Evolutionary conservation across 2,329 filamentous ascomycete genomes (phyloP).

Genomic region (Epichloe bromicola): DNA sequence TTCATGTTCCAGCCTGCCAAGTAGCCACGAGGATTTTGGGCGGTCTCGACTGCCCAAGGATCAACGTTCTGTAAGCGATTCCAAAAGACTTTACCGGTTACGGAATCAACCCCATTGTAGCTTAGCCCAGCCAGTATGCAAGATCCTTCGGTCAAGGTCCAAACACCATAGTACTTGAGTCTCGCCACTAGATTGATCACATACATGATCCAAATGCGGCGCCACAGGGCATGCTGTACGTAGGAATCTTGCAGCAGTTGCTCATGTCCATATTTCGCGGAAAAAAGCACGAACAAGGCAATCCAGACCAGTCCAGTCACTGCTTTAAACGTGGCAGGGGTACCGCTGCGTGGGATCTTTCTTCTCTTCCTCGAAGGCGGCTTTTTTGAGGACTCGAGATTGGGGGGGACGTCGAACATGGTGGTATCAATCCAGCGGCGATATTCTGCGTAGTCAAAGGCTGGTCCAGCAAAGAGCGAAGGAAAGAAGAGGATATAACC

Average conservation of each 20-base stretch:
- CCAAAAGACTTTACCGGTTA: slow-evolving; percentile 75
- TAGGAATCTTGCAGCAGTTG: slow-evolving; percentile 55
- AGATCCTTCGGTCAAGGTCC: slow-evolving; percentile 83
- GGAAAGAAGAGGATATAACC: slow-evolving; percentile 96
- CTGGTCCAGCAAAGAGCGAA: slow-evolving; percentile 73
- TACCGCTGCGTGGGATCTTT: slow-evolving; percentile 82
- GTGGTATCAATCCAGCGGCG: slow-evolving; percentile 81
- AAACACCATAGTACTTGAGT: slow-evolving; percentile 94
- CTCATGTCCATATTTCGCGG: slow-evolving; percentile 49
- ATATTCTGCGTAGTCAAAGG: slow-evolving; percentile 93
- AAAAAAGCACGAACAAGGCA: slow-evolving; percentile 60
- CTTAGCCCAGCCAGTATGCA: slow-evolving; percentile 90
- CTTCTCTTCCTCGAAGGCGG: slow-evolving; percentile 80
- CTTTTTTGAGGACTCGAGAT: slow-evolving; percentile 71
- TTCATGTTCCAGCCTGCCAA: slow-evolving; percentile 97
- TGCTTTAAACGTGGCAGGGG: slow-evolving; percentile 69
- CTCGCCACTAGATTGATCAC: slow-evolving; percentile 72
- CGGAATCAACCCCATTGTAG: slow-evolving; percentile 82
- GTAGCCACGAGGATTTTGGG: slow-evolving; percentile 87
- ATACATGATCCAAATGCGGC: slow-evolving; percentile 67
- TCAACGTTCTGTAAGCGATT: slow-evolving; percentile 83
- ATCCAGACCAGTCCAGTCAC: slow-evolving; percentile 67
- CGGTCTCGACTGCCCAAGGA: slow-evolving; percentile 72
- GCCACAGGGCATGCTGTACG: slow-evolving; percentile 53
- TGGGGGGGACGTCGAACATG: slow-evolving; percentile 79